Evolutionary conservation across 2,329 filamentous ascomycete species (phyloP), one percentile per base, ranked within the genome.

Genomic region (Setomelanomma holmii): DNA sequence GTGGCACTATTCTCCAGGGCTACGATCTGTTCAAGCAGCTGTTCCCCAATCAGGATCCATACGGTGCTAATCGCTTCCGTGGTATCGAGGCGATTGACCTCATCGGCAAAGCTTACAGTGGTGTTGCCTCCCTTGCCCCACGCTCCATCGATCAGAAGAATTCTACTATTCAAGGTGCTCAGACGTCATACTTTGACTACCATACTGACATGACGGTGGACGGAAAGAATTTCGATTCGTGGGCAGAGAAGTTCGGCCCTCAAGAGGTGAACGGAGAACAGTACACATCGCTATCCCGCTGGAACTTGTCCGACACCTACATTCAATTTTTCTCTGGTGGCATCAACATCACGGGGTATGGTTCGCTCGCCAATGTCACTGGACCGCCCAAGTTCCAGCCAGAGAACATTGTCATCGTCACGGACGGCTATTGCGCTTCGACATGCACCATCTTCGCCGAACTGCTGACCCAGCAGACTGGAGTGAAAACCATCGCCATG

Each of bases 1-100:
- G 86, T 40, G 85, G 86, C 39, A 80, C 78, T 19, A 81, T 87
- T 44, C 68, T 85, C 12, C 80, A 83, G 36, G 85, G 83, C 8
- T 85, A 84, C 49, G 85, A 87, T 61, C 75, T 88, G 51, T 87
- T 87, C 74, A 82, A 82, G 46, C 76, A 81, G 69, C 72, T 86
- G 1, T 82, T 84, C 71, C 84, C 84, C 0, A 67, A 76, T 5
- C 67, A 79, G 4, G 70, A 79, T 6, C 77, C 78, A 1, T 83
- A 80, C 53, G 80, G 79, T n/a, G 81, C 78, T 3, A 72, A 67
- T 34, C 81, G 84, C 16, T 76, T 83, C 62, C 77, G 83, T n/a
- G 78, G 80, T 5, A 72, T 75, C 33, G 78, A 82, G 45, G 75
- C 77, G 17, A 63, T 79, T 22, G 72, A 78, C 38, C 65, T 79